A percentile compares a stretch with the other conserved stretches of the same genome.
Conservation (phyloP, 148 eudicot genomes). For the Vaccinium macrocarpon region DNA sequence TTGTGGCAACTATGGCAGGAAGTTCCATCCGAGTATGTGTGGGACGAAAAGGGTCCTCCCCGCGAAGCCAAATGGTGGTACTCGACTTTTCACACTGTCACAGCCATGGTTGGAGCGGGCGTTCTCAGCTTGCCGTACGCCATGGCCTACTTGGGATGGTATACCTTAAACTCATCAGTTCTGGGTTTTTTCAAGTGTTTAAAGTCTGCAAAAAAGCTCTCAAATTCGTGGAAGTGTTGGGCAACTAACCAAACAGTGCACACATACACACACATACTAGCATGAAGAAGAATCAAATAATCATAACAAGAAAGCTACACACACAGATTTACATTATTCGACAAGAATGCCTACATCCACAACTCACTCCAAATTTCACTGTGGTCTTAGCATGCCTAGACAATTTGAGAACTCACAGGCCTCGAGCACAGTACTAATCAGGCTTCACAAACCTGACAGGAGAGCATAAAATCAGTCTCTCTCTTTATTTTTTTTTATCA, state of each 20-base stretch:
- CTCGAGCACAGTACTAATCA: neutral
- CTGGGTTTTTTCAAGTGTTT: neutral
- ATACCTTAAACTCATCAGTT: conserved; percentile 9
- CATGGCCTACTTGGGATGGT: conserved; percentile 92
- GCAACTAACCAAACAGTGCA: neutral
- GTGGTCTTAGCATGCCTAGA: neutral
- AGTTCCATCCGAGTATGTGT: conserved; percentile 27
- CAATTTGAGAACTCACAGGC: neutral
- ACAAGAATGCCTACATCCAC: neutral
- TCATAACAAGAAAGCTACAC: neutral
- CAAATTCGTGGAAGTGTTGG: neutral
- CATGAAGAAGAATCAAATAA: neutral
- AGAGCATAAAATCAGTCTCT: neutral
- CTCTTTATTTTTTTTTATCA: too few relatives aligned
- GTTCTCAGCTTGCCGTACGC: conserved; percentile 90
- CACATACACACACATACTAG: neutral
- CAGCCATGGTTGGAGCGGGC: conserved; percentile 92
- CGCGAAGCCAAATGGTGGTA: conserved; percentile 91
- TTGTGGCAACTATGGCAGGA: conserved; percentile 27
- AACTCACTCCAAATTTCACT: neutral
- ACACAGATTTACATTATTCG: neutral
- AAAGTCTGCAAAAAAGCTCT: neutral
- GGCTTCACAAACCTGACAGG: neutral
- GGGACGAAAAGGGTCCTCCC: conserved; percentile 45
- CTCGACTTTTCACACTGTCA: conserved; percentile 81